Evolutionary conservation across 2,329 filamentous ascomycete species (phyloP), one percentile per base, ranked within the genome.

Genomic region (Chaetomium globosum): DNA sequence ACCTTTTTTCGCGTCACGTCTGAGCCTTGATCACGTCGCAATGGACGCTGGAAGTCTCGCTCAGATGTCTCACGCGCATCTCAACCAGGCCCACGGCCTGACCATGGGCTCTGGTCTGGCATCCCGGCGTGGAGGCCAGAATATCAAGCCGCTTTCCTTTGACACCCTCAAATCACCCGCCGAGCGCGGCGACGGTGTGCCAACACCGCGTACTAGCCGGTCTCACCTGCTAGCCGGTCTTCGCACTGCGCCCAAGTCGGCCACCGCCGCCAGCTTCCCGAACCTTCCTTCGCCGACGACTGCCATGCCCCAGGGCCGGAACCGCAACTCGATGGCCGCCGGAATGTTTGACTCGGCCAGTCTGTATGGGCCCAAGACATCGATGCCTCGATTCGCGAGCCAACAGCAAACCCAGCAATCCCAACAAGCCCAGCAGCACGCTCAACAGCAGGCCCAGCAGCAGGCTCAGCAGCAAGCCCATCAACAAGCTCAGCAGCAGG

Each of bases 1-100:
- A 4, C 16, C 19, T 13, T 26, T 26, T 56, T 30, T 30, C 26
- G 28, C 13, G 31, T 39, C 53, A 56, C 53, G 33, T 36, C 53
- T 39, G 31, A 36, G 26, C 12, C 16, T 56, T 36, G 52, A 65
- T 66, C 67, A 65, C 62, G 72, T 75, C 80, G 81, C 84, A 80
- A 89, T 96, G 89, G 90, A 97, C 94, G 89, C 94, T 87, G 94
- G 94, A 86, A 92, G 93, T 95, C 92, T 97, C 84, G 90, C 93
- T 95, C 93, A 96, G 86, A 98, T 98, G 94, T 91, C 92, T 82
- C 94, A 92, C 84, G 91, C 89, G 83, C 86, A 89, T 79, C 91
- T 91, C 78, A 81, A 85, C 77, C 83, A 89, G 78, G 83, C 86
- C 76, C 86, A 86, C 78, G 89, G 87, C 73, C 83, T 97, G 73